These are phyloP conservation scores for Dothistroma pini DNA, from an alignment of 2,329 filamentous ascomycete genomes.

Conservation along the genomic window DNA sequence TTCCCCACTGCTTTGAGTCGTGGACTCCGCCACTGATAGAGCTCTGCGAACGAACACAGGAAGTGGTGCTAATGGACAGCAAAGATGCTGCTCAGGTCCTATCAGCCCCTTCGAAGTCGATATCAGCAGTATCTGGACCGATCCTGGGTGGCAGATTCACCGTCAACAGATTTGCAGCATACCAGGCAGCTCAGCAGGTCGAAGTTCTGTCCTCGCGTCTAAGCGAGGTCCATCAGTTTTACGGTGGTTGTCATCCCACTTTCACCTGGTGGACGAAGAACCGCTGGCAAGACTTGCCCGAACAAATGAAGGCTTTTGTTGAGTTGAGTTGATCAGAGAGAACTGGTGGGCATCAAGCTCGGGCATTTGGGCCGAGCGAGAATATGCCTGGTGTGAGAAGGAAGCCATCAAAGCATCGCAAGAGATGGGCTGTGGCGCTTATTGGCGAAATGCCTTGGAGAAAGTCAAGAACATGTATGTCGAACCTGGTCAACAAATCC, in stretches of 20 bases:
- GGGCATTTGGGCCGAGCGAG: constrained; percentile 42
- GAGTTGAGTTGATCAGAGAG: constrained; percentile 39
- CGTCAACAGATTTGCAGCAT: constrained; percentile 42
- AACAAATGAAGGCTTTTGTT: constrained; percentile 37
- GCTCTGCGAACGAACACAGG: constrained; percentile 49
- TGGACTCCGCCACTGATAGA: constrained; percentile 38
- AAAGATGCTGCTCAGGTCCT: constrained; percentile 45
- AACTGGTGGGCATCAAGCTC: constrained; percentile 45
- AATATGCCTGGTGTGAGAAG: constrained; percentile 54
- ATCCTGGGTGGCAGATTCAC: constrained; percentile 37
- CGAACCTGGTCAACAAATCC: constrained; percentile 51
- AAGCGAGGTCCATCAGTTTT: constrained; percentile 50
- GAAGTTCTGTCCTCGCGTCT: constrained; percentile 42
- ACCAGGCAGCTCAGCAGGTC: constrained; percentile 46
- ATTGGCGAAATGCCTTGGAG: constrained; percentile 55
- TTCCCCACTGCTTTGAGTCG: constrained; percentile 10
- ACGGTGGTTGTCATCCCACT: constrained; percentile 53
- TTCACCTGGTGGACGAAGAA: constrained; percentile 56
- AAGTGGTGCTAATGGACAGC: constrained; percentile 43
- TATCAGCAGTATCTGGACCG: constrained; percentile 34
- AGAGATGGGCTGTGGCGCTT: constrained; percentile 45
- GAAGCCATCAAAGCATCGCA: constrained; percentile 53
- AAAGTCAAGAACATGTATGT: constrained; percentile 55
- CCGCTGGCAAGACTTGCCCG: constrained; percentile 44
- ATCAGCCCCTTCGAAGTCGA: constrained; percentile 34